Conservation (phyloP, 2,329 filamentous ascomycete genomes). For the Fusarium anguioides region DNA sequence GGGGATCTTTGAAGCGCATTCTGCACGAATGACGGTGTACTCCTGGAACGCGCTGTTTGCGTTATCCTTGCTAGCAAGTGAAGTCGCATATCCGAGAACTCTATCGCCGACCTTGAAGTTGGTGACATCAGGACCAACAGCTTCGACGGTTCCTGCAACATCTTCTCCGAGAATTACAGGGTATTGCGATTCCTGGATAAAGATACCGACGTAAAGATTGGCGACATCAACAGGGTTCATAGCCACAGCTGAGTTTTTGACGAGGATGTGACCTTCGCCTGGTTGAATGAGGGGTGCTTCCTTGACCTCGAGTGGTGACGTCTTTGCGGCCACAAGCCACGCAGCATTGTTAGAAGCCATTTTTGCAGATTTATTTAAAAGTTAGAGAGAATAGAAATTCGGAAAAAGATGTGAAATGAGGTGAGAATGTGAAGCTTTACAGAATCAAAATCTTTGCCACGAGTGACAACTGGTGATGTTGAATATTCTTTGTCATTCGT, state of each 20-base stretch:
- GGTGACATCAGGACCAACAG: conserved; percentile 43
- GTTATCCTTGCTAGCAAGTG: conserved; percentile 46
- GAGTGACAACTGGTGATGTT: background rate
- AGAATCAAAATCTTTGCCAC: background rate
- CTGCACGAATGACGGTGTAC: conserved; percentile 23
- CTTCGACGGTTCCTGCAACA: conserved; percentile 49
- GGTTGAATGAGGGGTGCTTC: conserved; percentile 21
- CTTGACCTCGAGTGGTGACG: conserved; percentile 29
- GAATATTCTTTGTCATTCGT: background rate
- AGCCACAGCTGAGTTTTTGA: conserved; percentile 48
- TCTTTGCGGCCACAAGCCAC: conserved; percentile 18
- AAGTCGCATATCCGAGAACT: conserved; percentile 44
- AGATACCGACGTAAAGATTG: conserved; percentile 36
- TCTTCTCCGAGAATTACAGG: conserved; percentile 46
- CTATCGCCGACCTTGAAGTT: conserved; percentile 39
- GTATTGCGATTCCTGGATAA: conserved; percentile 12
- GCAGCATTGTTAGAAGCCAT: conserved; percentile 30
- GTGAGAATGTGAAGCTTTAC: background rate
- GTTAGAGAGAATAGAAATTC: accelerated
- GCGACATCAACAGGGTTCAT: conserved; percentile 48
- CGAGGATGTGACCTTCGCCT: conserved; percentile 32
- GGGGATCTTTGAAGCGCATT: conserved; percentile 36
- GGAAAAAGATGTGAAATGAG: background rate
- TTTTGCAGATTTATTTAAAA: background rate
- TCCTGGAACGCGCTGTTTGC: conserved; percentile 32